phyloP scores from a whole-genome alignment of 768 basidiomycete species.

The Cystofilobasidium capitatum region DNA sequence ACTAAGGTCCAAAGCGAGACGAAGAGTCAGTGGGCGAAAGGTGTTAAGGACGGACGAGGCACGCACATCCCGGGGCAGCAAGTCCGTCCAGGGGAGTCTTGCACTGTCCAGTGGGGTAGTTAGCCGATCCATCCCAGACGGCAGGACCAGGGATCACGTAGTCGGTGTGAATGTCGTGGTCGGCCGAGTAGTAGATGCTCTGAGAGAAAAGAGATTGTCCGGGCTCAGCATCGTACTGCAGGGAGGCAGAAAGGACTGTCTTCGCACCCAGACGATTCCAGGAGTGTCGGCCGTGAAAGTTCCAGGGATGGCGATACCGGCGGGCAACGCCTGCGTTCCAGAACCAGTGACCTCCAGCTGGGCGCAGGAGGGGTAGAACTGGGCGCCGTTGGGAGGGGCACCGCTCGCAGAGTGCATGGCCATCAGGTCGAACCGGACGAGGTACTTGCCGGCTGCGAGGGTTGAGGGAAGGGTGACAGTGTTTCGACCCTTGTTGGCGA shows the following conservation, averaged over 20 bases:
- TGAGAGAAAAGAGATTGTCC: too few species aligned
- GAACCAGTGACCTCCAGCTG: slow-evolving; percentile 23
- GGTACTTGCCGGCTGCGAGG: slow-evolving; percentile 26
- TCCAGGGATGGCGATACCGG: slow-evolving; percentile 27
- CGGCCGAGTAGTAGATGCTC: slow-evolving; percentile 10
- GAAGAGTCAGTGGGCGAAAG: too few species aligned
- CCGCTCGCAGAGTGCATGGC: slow-evolving; percentile 24
- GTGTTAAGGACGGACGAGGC: too few species aligned
- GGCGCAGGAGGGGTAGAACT: slow-evolving; percentile 16
- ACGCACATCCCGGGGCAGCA: neutral
- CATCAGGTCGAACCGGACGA: slow-evolving; percentile 26
- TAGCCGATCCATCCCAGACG: slow-evolving; percentile 21
- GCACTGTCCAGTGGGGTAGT: slow-evolving; percentile 28
- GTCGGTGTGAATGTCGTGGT: slow-evolving; percentile 8
- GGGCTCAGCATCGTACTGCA: too few species aligned
- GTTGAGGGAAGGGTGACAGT: slow-evolving; percentile 21
- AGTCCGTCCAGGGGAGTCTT: neutral
- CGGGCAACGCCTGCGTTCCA: slow-evolving; percentile 21
- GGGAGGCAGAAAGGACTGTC: neutral
- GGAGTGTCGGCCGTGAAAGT: slow-evolving; percentile 18
- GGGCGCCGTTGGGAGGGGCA: slow-evolving; percentile 13
- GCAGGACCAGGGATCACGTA: slow-evolving; percentile 25
- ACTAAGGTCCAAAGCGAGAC: too few species aligned
- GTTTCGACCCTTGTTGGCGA: slow-evolving; percentile 25
- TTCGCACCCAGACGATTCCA: neutral